Evolutionary conservation across 305 asterid genomes (phyloP).

Genomic region (Fraxinus dipetala): DNA sequence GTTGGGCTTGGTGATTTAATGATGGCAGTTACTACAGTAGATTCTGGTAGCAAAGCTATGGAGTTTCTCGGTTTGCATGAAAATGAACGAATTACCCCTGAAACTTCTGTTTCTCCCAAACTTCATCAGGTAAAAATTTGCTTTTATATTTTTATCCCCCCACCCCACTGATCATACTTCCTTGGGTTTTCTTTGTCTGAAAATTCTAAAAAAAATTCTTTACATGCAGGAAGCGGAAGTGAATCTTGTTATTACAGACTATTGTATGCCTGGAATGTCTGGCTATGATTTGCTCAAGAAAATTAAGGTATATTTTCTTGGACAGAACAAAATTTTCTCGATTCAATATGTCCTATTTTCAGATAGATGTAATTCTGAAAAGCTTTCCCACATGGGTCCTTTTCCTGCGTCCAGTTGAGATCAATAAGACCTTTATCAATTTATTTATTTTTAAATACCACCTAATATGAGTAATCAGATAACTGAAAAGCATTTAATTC

Average conservation of each 20-base stretch:
- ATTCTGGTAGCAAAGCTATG: conserved; percentile 83
- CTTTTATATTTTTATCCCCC: not conserved
- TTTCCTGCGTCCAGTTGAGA: conserved; percentile 34
- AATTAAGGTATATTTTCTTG: conserved; percentile 55
- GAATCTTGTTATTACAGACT: conserved; percentile 56
- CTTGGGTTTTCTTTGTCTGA: conserved; percentile 13
- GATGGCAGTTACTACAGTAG: conserved; percentile 76
- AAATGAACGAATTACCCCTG: conserved; percentile 27
- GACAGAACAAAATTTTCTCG: conserved; percentile 19
- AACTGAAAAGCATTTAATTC: not conserved
- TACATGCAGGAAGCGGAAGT: conserved; percentile 54
- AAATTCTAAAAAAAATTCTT: not conserved
- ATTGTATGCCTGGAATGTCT: conserved; percentile 62
- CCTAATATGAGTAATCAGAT: not conserved
- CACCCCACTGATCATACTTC: not conserved
- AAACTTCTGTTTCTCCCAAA: conserved; percentile 40
- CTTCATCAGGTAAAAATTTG: conserved; percentile 40
- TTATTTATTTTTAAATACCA: not conserved
- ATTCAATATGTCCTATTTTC: conserved; percentile 12
- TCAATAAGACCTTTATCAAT: not conserved
- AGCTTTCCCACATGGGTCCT: conserved; percentile 29
- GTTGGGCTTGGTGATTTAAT: conserved; percentile 24
- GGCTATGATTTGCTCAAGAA: conserved; percentile 65
- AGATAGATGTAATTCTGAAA: conserved; percentile 1
- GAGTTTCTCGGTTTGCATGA: conserved; percentile 41